Percentiles rank a stretch among this genome's conserved stretches.
Evolutionary conservation across 805 yeast genomes (phyloP).

Genomic region (Zygoascus bituminiphila): DNA sequence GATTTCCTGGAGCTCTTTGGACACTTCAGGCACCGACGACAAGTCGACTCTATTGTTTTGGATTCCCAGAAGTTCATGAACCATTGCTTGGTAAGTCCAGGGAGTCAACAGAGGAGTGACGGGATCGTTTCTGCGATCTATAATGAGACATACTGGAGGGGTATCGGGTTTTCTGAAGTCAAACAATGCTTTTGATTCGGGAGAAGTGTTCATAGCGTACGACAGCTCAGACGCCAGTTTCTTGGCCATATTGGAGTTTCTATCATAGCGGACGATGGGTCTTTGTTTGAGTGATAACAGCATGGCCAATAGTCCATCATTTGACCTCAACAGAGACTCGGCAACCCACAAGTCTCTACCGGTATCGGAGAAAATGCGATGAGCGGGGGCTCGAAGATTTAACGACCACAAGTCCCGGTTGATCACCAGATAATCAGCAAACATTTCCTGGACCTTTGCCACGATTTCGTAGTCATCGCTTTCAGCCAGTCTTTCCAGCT

Average conservation of each 20-base stretch:
- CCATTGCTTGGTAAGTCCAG: conserved; percentile 98
- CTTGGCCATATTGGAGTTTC: conserved; percentile 54
- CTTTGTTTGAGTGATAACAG: conserved; percentile 65
- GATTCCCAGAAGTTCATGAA: conserved; percentile 84
- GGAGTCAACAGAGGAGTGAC: conserved; percentile 87
- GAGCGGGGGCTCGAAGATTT: conserved; percentile 25
- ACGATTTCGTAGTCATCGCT: conserved; percentile 82
- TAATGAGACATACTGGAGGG: conserved; percentile 62
- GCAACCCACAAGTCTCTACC: conserved; percentile 38
- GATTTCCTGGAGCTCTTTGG: conserved; percentile 54
- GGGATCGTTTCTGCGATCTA: conserved; percentile 87
- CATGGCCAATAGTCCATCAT: conserved; percentile 43
- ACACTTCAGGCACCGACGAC: conserved; percentile 44
- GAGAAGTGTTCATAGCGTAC: conserved; percentile 21
- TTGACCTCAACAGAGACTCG: conserved; percentile 35
- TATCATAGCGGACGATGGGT: conserved; percentile 74
- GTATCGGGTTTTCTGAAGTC: conserved; percentile 58
- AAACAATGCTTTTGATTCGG: conserved; percentile 44
- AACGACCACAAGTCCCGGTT: conserved; percentile 66
- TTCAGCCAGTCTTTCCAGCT: conserved; percentile 81
- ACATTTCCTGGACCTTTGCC: conserved; percentile 67
- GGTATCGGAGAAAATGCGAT: conserved; percentile 27
- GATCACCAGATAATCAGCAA: conserved; percentile 72
- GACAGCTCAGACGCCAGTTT: conserved; percentile 62
- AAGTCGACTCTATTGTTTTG: conserved; percentile 71